These are phyloP conservation scores for Blakeslea trispora DNA, from an alignment of 371 early-diverging fungal genomes.

Conservation along the genomic window DNA sequence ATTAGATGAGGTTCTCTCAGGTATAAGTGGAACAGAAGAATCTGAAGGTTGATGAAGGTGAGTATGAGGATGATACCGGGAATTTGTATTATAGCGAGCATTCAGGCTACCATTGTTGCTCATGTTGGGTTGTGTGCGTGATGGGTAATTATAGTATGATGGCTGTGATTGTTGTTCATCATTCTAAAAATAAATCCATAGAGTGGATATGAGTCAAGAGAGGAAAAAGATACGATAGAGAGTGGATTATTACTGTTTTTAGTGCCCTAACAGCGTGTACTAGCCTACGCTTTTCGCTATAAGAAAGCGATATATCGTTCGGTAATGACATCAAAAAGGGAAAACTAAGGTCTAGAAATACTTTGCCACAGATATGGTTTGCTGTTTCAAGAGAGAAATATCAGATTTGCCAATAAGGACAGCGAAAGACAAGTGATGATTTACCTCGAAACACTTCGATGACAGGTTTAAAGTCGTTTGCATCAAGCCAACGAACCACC, in stretches of 20 bases:
- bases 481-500: constrained; percentile 27
- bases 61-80: constrained; percentile 7
- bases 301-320: constrained; percentile 19
- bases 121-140: not conserved
- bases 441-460: constrained; percentile 31
- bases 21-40: constrained; percentile 21
- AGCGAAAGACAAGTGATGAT: not conserved
- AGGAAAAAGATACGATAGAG: not conserved
- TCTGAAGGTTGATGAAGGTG: constrained; percentile 10
- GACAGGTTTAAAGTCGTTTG: constrained; percentile 20
- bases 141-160: not conserved
- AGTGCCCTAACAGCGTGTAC: constrained; percentile 30
- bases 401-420: not conserved
- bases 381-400: constrained; percentile 13
- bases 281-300: constrained; percentile 33
- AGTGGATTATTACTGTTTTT: constrained; percentile 20
- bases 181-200: not conserved
- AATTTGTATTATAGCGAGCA: constrained; percentile 8
- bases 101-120: constrained; percentile 1
- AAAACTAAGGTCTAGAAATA: constrained; percentile 25
- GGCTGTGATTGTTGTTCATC: constrained; percentile 1
- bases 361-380: constrained; percentile 24
- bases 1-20: constrained; percentile 34
- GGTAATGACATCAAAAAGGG: constrained; percentile 18
- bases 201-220: not conserved